Conservation (phyloP, 331 rosid genomes). For the Telfairia occidentalis region DNA sequence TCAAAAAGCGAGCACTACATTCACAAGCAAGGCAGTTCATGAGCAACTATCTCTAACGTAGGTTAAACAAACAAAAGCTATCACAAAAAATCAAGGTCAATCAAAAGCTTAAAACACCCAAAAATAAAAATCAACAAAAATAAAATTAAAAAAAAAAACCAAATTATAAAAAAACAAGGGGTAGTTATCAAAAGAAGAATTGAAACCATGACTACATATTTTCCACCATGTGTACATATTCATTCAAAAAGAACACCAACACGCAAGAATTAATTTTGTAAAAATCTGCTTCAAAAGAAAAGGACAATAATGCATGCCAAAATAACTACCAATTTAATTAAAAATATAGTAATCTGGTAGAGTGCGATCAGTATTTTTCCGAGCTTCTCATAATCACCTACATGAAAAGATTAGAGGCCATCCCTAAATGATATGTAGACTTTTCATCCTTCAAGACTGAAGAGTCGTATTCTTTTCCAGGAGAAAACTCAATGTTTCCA, state of each 20-base stretch:
- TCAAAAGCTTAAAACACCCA: not conserved
- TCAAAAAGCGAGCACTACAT: not conserved
- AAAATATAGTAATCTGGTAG: not conserved
- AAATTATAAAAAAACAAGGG: not conserved
- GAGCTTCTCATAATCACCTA: slow-evolving; percentile 21
- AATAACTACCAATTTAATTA: not conserved
- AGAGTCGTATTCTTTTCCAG: slow-evolving; percentile 90
- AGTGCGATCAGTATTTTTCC: not conserved
- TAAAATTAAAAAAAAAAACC: too few relatives aligned
- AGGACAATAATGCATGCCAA: not conserved
- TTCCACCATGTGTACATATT: not conserved
- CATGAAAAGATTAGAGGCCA: slow-evolving; percentile 83
- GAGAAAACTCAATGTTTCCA: slow-evolving; percentile 90
- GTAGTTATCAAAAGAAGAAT: not conserved
- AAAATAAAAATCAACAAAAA: not conserved
- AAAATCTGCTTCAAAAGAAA: not conserved
- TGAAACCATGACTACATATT: not conserved
- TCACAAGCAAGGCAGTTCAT: not conserved
- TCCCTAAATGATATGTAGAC: slow-evolving; percentile 62
- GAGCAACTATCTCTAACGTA: not conserved
- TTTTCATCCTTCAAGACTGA: slow-evolving; percentile 66
- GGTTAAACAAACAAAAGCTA: too few relatives aligned
- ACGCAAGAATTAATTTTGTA: not conserved
- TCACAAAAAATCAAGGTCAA: not conserved
- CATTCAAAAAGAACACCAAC: not conserved